A percentile compares a stretch with the other conserved stretches of the same genome.
phyloP scores from a whole-genome alignment of 2,329 filamentous ascomycete genomes.

The Botrytis pseudocinerea region DNA sequence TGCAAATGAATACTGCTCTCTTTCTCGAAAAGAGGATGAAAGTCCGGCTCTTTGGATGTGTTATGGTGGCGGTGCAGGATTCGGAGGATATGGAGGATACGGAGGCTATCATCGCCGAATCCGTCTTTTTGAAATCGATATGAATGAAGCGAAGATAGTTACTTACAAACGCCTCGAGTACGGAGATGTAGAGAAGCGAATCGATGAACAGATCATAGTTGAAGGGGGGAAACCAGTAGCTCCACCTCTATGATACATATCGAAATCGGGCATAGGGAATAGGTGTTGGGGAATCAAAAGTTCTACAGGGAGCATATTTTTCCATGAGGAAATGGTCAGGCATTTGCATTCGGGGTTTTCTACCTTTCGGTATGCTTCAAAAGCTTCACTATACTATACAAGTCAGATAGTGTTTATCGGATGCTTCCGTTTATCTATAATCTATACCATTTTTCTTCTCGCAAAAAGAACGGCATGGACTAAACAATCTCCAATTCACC shows the following conservation, averaged over 20 bases:
- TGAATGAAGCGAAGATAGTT: constrained; percentile 81
- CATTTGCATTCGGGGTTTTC: not conserved
- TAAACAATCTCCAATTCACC: not conserved
- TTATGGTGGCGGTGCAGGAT: constrained; percentile 87
- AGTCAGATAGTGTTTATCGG: not conserved
- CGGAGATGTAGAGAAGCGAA: constrained; percentile 52
- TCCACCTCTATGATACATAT: not conserved
- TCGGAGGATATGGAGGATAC: constrained; percentile 94
- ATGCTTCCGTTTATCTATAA: not conserved
- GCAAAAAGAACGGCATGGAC: not conserved
- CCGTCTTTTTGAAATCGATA: constrained; percentile 89
- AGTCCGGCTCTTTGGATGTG: constrained; percentile 93
- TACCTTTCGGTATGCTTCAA: not conserved
- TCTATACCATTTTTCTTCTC: not conserved
- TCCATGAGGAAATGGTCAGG: not conserved
- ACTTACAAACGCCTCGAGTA: constrained; percentile 91
- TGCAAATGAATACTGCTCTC: constrained; percentile 92
- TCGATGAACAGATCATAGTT: constrained; percentile 68
- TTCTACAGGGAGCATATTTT: not conserved
- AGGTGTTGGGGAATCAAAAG: not conserved
- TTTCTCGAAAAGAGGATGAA: constrained; percentile 48
- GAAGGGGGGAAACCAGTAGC: constrained; percentile 52
- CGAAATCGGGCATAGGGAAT: not conserved
- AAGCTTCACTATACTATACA: not conserved
- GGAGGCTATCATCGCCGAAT: constrained; percentile 80